Evolutionary conservation across 1,284 basidiomycete species (phyloP).

Genomic region (Cutaneotrichosporon dermatis): DNA sequence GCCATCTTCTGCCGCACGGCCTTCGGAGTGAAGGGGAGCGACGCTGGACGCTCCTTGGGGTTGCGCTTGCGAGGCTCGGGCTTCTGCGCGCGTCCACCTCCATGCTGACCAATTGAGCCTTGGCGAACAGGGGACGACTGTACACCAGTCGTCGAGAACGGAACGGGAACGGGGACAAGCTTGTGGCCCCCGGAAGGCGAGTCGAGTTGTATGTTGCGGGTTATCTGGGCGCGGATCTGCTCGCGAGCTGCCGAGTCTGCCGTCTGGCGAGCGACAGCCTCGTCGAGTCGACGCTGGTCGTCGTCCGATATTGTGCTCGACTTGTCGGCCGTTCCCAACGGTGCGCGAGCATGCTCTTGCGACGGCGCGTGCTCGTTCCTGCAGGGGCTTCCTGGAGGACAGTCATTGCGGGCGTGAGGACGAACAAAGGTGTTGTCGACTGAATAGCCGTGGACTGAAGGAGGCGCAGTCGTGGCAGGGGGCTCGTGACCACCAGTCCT

Average conservation of each 20-base stretch:
- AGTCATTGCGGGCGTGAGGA: too few species aligned
- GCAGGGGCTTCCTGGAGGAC: too few species aligned
- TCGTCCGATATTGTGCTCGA: background rate
- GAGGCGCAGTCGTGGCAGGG: background rate
- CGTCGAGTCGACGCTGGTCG: background rate
- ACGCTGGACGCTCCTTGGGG: too few species aligned
- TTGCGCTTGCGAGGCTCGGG: background rate
- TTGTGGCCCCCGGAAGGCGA: background rate
- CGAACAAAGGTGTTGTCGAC: too few species aligned
- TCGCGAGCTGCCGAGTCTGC: background rate
- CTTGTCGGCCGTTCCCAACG: too few species aligned
- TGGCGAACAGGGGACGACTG: background rate
- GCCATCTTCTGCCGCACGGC: too few species aligned
- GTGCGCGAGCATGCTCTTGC: too few species aligned
- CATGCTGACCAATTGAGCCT: background rate
- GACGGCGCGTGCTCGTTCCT: too few species aligned
- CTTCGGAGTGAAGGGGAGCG: too few species aligned
- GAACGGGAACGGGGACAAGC: background rate
- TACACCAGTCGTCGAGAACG: background rate
- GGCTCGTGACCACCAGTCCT: conserved; percentile 16
- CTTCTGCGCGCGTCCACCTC: background rate
- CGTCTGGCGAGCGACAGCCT: background rate
- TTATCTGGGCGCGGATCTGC: background rate
- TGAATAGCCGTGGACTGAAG: too few species aligned
- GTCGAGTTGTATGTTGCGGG: background rate